Evolutionary conservation across 2,329 filamentous ascomycete species (phyloP).

Genomic region (Xylariaceae sp.): DNA sequence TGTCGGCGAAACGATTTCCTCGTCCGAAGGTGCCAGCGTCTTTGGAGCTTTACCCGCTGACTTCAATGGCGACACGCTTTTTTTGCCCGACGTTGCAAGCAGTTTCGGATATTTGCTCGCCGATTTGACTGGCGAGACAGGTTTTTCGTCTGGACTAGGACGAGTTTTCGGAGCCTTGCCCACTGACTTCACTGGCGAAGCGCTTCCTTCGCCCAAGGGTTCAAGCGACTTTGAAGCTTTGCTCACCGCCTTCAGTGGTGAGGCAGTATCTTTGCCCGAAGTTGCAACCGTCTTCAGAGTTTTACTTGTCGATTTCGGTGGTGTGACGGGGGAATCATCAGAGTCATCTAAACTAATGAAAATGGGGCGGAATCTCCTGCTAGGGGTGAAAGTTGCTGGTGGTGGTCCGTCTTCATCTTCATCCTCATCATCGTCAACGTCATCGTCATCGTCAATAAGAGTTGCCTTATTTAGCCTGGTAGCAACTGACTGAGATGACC

Average conservation of each 20-base stretch:
- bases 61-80: conserved; percentile 10
- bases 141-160: background rate
- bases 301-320: conserved; percentile 11
- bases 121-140: conserved; percentile 27
- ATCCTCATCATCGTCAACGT: conserved; percentile 26
- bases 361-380: conserved; percentile 18
- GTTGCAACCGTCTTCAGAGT: conserved; percentile 7
- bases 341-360: conserved; percentile 17
- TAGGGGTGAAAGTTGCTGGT: conserved; percentile 11
- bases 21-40: background rate
- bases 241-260: conserved; percentile 22
- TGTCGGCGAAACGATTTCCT: conserved; percentile 23
- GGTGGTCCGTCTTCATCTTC: conserved; percentile 18
- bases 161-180: background rate
- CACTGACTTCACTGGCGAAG: conserved; percentile 26
- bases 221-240: background rate
- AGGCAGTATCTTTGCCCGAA: conserved; percentile 13
- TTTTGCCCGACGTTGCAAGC: background rate
- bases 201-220: background rate
- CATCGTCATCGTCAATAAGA: conserved; percentile 25
- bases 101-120: background rate
- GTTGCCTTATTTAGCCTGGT: conserved; percentile 25
- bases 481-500: conserved; percentile 31
- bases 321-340: conserved; percentile 22
- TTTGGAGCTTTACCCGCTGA: background rate